phyloP scores from a whole-genome alignment of 768 basidiomycete genomes.

The Boletales sp. region DNA sequence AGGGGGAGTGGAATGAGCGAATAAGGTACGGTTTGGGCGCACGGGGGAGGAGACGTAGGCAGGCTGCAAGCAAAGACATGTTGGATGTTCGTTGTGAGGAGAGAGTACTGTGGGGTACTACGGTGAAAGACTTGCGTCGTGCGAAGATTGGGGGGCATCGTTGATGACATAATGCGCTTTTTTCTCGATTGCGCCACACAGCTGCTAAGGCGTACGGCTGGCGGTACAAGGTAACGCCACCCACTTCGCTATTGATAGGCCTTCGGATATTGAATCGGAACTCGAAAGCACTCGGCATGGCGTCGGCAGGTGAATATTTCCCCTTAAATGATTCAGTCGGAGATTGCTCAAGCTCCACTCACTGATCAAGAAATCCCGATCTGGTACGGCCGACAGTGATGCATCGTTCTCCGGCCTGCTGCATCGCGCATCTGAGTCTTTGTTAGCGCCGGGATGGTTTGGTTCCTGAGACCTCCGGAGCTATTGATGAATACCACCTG shows the following conservation, averaged over 20 bases:
- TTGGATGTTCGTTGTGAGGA: constrained; percentile 12
- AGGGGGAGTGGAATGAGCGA: constrained; percentile 67
- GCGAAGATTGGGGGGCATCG: constrained; percentile 19
- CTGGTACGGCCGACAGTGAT: neutral
- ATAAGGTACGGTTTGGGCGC: neutral
- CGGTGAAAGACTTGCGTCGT: constrained; percentile 6
- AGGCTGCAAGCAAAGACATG: constrained; percentile 15
- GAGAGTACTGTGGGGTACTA: constrained; percentile 1
- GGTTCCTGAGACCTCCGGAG: constrained; percentile 5
- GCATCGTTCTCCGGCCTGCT: neutral
- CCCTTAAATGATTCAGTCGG: neutral
- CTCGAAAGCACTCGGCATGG: neutral
- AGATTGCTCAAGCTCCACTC: neutral
- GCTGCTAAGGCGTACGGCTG: no score
- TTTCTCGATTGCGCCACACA: no score
- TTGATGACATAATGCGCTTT: constrained; percentile 25
- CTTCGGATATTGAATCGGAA: neutral
- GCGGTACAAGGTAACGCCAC: no score
- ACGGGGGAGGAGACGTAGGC: constrained; percentile 5
- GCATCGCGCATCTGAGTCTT: constrained; percentile 1
- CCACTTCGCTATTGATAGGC: no score
- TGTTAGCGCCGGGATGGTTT: constrained; percentile 7
- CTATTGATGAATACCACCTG: constrained; percentile 2
- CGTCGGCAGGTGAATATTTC: no score
- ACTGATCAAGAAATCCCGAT: neutral